These are phyloP conservation scores for Phytopythium kandeliae DNA, from an alignment of 352 stramenopile species.

Conservation along the genomic window DNA sequence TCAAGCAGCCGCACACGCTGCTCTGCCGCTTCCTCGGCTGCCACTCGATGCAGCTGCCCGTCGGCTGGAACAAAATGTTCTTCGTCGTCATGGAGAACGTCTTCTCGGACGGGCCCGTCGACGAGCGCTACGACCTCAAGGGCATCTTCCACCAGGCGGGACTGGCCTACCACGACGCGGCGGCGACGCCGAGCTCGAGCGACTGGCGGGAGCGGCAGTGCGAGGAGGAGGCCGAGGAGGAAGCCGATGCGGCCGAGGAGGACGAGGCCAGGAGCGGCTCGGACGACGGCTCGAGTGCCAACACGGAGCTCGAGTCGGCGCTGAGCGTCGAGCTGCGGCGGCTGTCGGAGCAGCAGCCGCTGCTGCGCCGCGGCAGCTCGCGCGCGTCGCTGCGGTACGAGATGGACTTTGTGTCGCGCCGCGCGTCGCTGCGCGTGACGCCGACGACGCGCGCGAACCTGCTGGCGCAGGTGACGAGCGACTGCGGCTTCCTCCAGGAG, in stretches of 20 bases:
- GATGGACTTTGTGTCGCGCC: constrained; percentile 68
- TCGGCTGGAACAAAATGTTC: constrained; percentile 89
- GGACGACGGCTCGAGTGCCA: constrained; percentile 13
- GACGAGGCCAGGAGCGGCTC: constrained; percentile 9
- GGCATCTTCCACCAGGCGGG: constrained; percentile 74
- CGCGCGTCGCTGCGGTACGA: constrained; percentile 67
- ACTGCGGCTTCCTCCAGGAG: constrained; percentile 81
- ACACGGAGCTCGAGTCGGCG: constrained; percentile 8
- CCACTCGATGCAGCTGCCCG: constrained; percentile 86
- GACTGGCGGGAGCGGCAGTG: constrained; percentile 13
- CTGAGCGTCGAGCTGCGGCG: constrained; percentile 26
- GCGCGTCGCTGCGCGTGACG: constrained; percentile 64
- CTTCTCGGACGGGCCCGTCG: constrained; percentile 63
- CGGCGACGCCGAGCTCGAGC: constrained; percentile 33
- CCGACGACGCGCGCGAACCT: constrained; percentile 68
- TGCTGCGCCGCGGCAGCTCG: constrained; percentile 47
- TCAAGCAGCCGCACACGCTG: constrained; percentile 75
- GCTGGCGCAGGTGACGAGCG: constrained; percentile 73
- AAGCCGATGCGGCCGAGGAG: constrained; percentile 25
- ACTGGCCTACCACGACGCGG: constrained; percentile 32
- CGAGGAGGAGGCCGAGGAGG: not conserved
- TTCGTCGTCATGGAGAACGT: constrained; percentile 89
- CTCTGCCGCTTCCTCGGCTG: constrained; percentile 80
- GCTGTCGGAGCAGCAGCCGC: constrained; percentile 45
- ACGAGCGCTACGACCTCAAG: constrained; percentile 83